Base-by-base conservation (phyloP, 148 eudicot species). In the Pouteria glomerata region DNA sequence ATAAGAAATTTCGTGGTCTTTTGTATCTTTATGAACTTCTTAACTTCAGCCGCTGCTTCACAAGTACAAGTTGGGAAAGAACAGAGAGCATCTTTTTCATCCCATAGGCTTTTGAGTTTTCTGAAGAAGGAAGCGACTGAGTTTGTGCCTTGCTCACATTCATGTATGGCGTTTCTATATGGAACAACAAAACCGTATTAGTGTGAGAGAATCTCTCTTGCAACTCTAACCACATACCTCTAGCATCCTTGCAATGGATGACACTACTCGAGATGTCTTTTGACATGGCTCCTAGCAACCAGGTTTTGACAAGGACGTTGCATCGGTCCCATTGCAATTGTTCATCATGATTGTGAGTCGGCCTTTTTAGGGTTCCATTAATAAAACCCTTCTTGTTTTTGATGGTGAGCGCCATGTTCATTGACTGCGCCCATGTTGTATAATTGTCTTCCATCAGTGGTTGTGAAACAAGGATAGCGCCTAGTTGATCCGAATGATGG, bases 161-260 rank as follows among this genome's bases (percentile, higher is more conserved):
- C 50, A 41, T 63, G 68, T 12, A 63, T 63, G n/a, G 18, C 50
- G n/a, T 63, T 63, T 63, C 68, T 14, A 63, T 13, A 13, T 63
- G 48, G 50, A 63, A 63, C 6, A 63, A n/a, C n/a, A n/a, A n/a
- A n/a, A n/a, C n/a, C n/a, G 51, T 41, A 24, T 63, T 63, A 0
- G 34, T 41, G 1, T 63, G 68, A 19, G 68, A 39, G 13, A 63
- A 63, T 1, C 50, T n/a, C 29, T 47, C 52, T 14, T 47, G 52
- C 16, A 47, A 15, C 2, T 47, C 52, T 1, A 47, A 14, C 52
- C 52, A 47, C 52, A 47, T 47, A 8, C 12, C 15, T 14, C 52
- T 8, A 1, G 52, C 16, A 15, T 7, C 16, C 16, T 47, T 47
- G 52, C 16, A 47, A 15, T 47, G 13, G 1, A 47, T 14, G 13